A percentile compares a stretch with the other conserved stretches of the same genome.
Conservation (phyloP, 345 rosid genomes). For the Citrus mangshanensis region DNA sequence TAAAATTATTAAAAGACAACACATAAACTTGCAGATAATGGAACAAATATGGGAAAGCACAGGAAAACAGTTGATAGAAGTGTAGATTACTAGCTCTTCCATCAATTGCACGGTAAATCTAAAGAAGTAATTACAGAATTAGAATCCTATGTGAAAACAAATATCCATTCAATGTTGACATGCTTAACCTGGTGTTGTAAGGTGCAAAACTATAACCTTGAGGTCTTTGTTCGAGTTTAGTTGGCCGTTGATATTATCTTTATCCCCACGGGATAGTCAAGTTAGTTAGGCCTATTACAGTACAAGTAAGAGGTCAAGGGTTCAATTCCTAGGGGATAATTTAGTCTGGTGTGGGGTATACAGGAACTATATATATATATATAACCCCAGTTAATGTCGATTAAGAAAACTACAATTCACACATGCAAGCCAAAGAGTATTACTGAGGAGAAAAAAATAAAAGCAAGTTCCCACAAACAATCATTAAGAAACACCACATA, state of each 20-base stretch:
- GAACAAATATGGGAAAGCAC: neutral
- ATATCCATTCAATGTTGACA: neutral
- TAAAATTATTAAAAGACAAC: neutral
- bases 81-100: neutral
- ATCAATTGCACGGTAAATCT: neutral
- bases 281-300: neutral
- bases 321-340: neutral
- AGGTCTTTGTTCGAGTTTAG: neutral
- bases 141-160: neutral
- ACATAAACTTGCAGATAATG: neutral
- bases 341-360: neutral
- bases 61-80: neutral
- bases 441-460: neutral
- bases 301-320: neutral
- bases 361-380: too few species aligned
- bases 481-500: neutral
- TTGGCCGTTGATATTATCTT: neutral
- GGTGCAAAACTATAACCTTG: neutral
- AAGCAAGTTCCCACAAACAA: neutral
- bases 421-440: neutral
- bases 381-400: neutral
- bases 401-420: neutral
- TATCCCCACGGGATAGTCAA: neutral
- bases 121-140: neutral
- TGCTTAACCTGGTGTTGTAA: neutral